These are phyloP conservation scores for Lachancea waltii DNA, from an alignment of 805 yeast species.

Conservation along the genomic window DNA sequence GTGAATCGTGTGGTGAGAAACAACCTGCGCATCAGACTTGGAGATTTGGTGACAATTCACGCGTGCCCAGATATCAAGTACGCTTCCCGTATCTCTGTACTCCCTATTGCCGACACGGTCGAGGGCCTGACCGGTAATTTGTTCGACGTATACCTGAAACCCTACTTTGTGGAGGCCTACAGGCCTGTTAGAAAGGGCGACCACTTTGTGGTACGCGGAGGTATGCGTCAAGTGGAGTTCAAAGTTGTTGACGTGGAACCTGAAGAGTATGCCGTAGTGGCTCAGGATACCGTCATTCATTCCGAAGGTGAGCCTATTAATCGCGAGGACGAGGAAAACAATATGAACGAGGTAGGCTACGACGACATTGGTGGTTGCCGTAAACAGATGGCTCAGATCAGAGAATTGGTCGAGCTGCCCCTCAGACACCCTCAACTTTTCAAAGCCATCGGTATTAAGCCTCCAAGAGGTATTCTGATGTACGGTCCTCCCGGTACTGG, in stretches of 20 bases:
- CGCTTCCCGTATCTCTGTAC: constrained; percentile 87
- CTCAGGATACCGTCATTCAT: constrained; percentile 96
- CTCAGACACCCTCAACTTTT: constrained; percentile 97
- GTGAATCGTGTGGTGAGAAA: constrained; percentile 93
- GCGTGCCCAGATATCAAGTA: constrained; percentile 98
- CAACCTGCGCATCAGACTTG: constrained; percentile 87
- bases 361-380: constrained; percentile 99
- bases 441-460: constrained; percentile 97
- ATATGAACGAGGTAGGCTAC: constrained; percentile 93
- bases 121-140: constrained; percentile 96
- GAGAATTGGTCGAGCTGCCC: constrained; percentile 97
- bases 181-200: constrained; percentile 98
- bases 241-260: constrained; percentile 98
- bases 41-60: constrained; percentile 85
- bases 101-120: constrained; percentile 96
- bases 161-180: constrained; percentile 97
- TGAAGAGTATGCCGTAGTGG: constrained; percentile 93
- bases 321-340: constrained; percentile 96
- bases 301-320: constrained; percentile 99
- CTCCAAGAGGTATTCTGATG: constrained; percentile 96
- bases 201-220: constrained; percentile 93
- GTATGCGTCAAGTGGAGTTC: constrained; percentile 99
- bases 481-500: constrained; percentile 99
- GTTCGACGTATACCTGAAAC: constrained; percentile 93
- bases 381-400: constrained; percentile 98